Base-by-base conservation (phyloP, 2,329 filamentous ascomycete species). In the Piedraia hortae region DNA sequence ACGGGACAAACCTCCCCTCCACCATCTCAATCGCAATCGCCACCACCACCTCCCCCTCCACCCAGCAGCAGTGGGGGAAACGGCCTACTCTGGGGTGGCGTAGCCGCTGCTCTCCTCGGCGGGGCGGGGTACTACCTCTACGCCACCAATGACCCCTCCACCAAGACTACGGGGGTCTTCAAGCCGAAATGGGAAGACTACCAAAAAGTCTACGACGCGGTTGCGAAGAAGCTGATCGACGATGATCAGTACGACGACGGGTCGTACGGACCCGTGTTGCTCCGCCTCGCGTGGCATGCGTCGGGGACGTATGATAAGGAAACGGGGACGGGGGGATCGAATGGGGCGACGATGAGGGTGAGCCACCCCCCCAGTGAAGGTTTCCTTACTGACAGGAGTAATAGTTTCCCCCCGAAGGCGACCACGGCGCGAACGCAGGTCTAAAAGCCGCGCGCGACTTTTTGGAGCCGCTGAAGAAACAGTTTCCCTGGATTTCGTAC, bases 201-300 rank as follows among this genome's bases (percentile, higher is more conserved):
- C 57, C 78, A 91, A 57, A 71, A 74, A 49, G 75, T 93, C 24
- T 93, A 93, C 56, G 62, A 91, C 45, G 69, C 68, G 41, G 66
- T 93, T 36, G 80, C 82, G 24, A 50, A 56, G 41, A 58, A 58
- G 28, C 55, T 93, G 24, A 69, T 85, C 47, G 74, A 91, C 51
- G 66, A 89, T 43, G 75, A 85, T 36, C 71, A 91, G 34, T 93
- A 93, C 46, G 82, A 93, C 41, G 82, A 97, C 46, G 82, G 85
- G 35, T 85, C 72, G 54, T 93, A 88, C 44, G 82, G 78, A 26
- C 85, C 82, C 13, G 78, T 93, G 28, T 56, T 93, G 25, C 52
- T 93, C 31, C 66, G 82, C 39, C 62, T 93, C 34, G 82, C 77
- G 29, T 93, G 85, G 82, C 85, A 93, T 54, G 67, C 70, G 33